Evolutionary conservation across 805 yeast species (phyloP), one percentile per base, ranked within the genome.

Genomic region (Ogataea ganodermae): DNA sequence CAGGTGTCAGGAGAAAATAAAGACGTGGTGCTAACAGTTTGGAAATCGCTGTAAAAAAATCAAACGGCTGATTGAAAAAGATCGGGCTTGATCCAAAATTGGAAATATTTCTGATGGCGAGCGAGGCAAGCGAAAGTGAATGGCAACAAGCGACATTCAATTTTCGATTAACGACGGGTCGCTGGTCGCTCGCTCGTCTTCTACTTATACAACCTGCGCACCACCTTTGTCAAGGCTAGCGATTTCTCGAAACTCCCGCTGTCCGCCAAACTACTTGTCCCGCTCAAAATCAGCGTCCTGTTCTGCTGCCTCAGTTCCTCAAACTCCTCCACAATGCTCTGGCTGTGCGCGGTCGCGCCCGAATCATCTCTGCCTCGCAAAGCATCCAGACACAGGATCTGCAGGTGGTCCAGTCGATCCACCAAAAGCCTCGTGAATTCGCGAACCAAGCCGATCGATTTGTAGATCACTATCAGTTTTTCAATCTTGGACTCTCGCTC

Each of bases 161-260:
- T n/a, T n/a, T n/a, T n/a, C n/a, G n/a, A n/a, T n/a, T n/a, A n/a
- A n/a, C n/a, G n/a, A n/a, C n/a, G n/a, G n/a, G n/a, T n/a, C n/a
- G n/a, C n/a, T n/a, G n/a, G n/a, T n/a, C n/a, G n/a, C n/a, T n/a
- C n/a, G n/a, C n/a, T n/a, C n/a, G n/a, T n/a, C n/a, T n/a, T 22
- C 27, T 21, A 52, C 13, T 47, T 42, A 35, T 51, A 55, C 14
- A 56, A 22, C 23, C 44, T 50, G 14, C 50, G 46, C 13, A 56
- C 51, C 18, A 56, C 52, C 20, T 45, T 38, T 3, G 58, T 56
- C 35, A 52, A 20, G 1, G 58, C 60, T 9, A 56, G 42, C 3
- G 58, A 50, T 30, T 48, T 45, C 10, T 48, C 50, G 36, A 56
- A 56, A 22, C 26, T 44, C 3, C 46, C 33, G 17, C 12, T 22